Evolutionary conservation across 1,139 yeast species (phyloP).

Genomic region (Blastobotrys illinoisensis): DNA sequence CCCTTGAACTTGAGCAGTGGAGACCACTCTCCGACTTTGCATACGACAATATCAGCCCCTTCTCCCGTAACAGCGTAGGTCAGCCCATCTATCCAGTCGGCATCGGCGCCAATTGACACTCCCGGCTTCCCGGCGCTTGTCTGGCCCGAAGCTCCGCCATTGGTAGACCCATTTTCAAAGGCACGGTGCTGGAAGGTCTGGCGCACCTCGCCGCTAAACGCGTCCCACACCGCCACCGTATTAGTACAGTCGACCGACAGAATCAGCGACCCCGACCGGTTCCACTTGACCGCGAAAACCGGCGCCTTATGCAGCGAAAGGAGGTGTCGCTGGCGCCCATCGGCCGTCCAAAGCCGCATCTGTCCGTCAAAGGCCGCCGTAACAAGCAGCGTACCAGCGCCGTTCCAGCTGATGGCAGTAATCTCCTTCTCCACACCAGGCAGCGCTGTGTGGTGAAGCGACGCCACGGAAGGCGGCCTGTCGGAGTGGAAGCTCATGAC

Average conservation of each 20-base stretch:
- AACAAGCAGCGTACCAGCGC: constrained; percentile 27
- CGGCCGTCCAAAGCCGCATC: constrained; percentile 29
- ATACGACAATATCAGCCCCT: constrained; percentile 53
- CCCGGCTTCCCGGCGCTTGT: background rate
- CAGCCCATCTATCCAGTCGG: constrained; percentile 67
- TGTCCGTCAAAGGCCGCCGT: constrained; percentile 33
- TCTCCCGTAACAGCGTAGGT: constrained; percentile 68
- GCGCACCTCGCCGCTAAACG: constrained; percentile 42
- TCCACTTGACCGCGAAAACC: constrained; percentile 48
- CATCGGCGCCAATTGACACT: constrained; percentile 42
- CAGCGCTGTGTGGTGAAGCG: constrained; percentile 11
- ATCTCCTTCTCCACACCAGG: constrained; percentile 24
- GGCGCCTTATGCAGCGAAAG: constrained; percentile 52
- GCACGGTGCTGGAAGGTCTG: constrained; percentile 16
- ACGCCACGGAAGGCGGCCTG: background rate
- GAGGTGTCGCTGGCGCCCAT: constrained; percentile 47
- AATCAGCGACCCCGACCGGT: constrained; percentile 38
- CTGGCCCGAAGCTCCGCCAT: background rate
- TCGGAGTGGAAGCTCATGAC: constrained; percentile 8
- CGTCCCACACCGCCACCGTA: constrained; percentile 51
- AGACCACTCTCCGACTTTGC: constrained; percentile 45
- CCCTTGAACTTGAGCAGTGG: constrained; percentile 65
- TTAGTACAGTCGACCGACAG: constrained; percentile 40
- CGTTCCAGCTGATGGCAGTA: constrained; percentile 30
- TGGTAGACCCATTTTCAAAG: background rate